Evolutionary conservation across 2,329 filamentous ascomycete species (phyloP).

Genomic region (Epichloe elymi): DNA sequence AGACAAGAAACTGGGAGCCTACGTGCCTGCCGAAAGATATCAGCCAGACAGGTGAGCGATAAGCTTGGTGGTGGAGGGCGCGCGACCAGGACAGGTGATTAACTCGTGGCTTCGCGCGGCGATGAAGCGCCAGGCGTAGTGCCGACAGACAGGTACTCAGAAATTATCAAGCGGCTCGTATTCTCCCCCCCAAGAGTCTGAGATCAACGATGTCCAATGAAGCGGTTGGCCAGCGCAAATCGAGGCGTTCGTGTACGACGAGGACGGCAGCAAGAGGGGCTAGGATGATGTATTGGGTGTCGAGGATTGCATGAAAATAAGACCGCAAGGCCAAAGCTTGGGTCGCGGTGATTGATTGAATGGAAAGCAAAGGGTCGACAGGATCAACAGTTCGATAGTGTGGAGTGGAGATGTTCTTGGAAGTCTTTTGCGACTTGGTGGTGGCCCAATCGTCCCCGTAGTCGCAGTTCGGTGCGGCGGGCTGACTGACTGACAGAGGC

Average conservation of each 20-base stretch:
- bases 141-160: conserved; percentile 8
- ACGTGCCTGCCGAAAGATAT: not conserved
- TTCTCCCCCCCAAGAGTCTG: conserved; percentile 11
- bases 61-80: not conserved
- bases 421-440: not conserved
- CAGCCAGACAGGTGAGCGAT: not conserved
- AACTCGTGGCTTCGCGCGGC: conserved; percentile 12
- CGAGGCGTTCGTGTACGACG: conserved; percentile 14
- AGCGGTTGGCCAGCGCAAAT: conserved; percentile 8
- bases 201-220: conserved; percentile 13
- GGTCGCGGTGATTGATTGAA: conserved; percentile 1
- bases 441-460: not conserved
- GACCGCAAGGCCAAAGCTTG: conserved; percentile 1
- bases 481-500: not conserved
- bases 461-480: not conserved
- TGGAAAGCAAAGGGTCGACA: not conserved
- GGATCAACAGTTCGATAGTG: not conserved
- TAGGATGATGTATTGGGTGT: conserved; percentile 4
- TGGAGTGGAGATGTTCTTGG: conserved; percentile 4
- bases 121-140: conserved; percentile 12
- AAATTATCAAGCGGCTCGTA: conserved; percentile 16
- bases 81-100: conserved; percentile 7
- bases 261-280: conserved; percentile 8
- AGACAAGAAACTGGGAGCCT: conserved; percentile 1
- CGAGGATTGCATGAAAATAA: conserved; percentile 4